phyloP scores from a whole-genome alignment of 2,329 filamentous ascomycete species.

The Penicillium sp. region DNA sequence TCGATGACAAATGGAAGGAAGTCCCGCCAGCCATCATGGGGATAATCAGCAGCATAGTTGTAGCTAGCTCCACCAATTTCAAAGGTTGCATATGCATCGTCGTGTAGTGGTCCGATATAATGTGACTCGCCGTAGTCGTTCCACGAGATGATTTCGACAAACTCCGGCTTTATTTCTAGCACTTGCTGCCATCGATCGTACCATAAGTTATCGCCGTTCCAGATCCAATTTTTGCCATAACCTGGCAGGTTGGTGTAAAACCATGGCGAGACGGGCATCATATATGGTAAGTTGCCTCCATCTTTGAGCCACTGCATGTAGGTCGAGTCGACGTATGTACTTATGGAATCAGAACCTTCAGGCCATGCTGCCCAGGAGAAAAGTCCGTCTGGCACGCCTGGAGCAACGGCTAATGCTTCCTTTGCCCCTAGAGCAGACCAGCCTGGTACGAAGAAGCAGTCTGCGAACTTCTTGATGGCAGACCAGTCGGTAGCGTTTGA shows the following conservation, averaged over 20 bases:
- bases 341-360: slow-evolving; percentile 2
- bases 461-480: slow-evolving; percentile 42
- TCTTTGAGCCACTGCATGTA: slow-evolving; percentile 12
- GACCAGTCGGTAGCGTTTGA: slow-evolving; percentile 46
- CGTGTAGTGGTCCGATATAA: slow-evolving; percentile 9
- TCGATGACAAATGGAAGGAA: slow-evolving; percentile 5
- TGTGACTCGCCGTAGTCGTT: slow-evolving; percentile 58
- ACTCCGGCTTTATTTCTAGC: not conserved
- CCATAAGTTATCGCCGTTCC: slow-evolving; percentile 63
- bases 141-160: slow-evolving; percentile 15
- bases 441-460: slow-evolving; percentile 50
- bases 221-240: slow-evolving; percentile 64
- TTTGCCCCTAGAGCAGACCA: slow-evolving; percentile 42
- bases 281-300: slow-evolving; percentile 32
- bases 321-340: slow-evolving; percentile 7
- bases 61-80: slow-evolving; percentile 8
- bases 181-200: slow-evolving; percentile 60
- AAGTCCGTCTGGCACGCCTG: slow-evolving; percentile 7
- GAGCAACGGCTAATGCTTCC: slow-evolving; percentile 24
- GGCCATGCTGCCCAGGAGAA: slow-evolving; percentile 12
- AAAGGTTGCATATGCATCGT: slow-evolving; percentile 8
- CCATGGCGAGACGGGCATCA: slow-evolving; percentile 62
- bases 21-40: slow-evolving; percentile 8
- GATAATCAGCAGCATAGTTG: slow-evolving; percentile 5
- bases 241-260: slow-evolving; percentile 58